These are phyloP conservation scores for Gastrolobium villosum DNA, from an alignment of 306 rosid genomes.

Conservation along the genomic window DNA sequence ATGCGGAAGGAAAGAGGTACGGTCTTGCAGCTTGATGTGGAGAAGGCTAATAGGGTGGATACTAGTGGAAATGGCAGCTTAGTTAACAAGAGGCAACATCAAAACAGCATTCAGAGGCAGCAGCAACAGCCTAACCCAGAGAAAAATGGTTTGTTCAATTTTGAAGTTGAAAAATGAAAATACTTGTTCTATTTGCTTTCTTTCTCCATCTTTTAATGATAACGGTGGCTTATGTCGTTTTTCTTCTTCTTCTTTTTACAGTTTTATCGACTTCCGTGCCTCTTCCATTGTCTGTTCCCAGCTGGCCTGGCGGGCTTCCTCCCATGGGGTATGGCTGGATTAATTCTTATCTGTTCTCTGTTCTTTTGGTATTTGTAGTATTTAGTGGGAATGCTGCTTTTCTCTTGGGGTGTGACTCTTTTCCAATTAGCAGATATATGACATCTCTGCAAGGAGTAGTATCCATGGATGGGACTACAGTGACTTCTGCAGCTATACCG, in stretches of 20 bases:
- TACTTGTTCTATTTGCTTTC: not conserved
- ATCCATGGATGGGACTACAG: slow-evolving; percentile 84
- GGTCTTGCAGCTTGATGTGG: slow-evolving; percentile 80
- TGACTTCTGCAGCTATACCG: slow-evolving; percentile 80
- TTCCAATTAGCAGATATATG: slow-evolving; percentile 81
- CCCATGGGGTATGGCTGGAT: slow-evolving; percentile 83
- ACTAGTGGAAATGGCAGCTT: slow-evolving; percentile 48
- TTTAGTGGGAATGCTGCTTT: not conserved
- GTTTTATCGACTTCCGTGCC: slow-evolving; percentile 75
- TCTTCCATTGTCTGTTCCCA: slow-evolving; percentile 77
- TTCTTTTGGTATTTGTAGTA: slow-evolving; percentile 15
- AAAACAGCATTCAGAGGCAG: slow-evolving; percentile 54
- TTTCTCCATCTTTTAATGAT: not conserved
- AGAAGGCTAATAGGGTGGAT: slow-evolving; percentile 73
- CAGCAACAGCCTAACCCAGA: slow-evolving; percentile 53
- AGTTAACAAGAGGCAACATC: slow-evolving; percentile 61
- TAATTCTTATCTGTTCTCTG: slow-evolving; percentile 21
- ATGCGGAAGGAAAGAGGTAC: slow-evolving; percentile 64
- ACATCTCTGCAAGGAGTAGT: slow-evolving; percentile 92
- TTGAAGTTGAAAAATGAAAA: not conserved
- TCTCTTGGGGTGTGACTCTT: slow-evolving; percentile 46
- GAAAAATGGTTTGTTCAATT: slow-evolving; percentile 64
- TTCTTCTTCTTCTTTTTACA: slow-evolving; percentile 35
- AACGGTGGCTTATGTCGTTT: slow-evolving; percentile 41
- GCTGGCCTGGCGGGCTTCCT: slow-evolving; percentile 93